Evolutionary conservation across 345 rosid species (phyloP), one percentile per base, ranked within the genome.

Genomic region (Raphanus raphanistrum): DNA sequence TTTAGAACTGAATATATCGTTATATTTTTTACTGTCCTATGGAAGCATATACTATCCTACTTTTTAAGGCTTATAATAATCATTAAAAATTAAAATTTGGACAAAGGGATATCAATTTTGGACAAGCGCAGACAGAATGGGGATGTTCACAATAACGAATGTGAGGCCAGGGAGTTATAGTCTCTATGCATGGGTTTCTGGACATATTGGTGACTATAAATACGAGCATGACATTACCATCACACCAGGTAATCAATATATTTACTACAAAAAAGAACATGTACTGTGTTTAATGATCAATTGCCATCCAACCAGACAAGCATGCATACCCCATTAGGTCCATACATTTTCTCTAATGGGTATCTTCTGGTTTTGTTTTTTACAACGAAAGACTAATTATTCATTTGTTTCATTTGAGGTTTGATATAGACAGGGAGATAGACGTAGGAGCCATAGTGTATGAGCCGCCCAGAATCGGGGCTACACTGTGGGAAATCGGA

Each of bases 71-170:
- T 48, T 48, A n/a, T 48, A 48, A 28, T 50, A 35, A 48, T 32
- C 8, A 25, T 32, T 11, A 11, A 33, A 15, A 66, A 31, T 21
- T 32, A 28, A 28, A 28, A 13, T 5, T 15, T 71, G 61, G 41
- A 59, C 4, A 52, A 69, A 95, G 99, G 98, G 94, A 35, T 91
- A 95, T 79, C 99, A 95, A 27, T 95, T 92, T 61, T 95, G 98
- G 98, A 81, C 84, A 25, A 63, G 48, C 83, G 81, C 97, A 2
- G 84, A 88, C 76, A 65, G 68, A 38, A 59, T 32, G 13, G 98
- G 98, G 4, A 48, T 52, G 80, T 95, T 95, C 82, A 8, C 43
- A 5, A 85, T 92, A 15, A 38, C 84, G n/a, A 88, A 95, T 60
- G 83, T 89, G 41, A 84, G 92, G 82, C 55, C 84, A 1, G 97